phyloP scores from a whole-genome alignment of 1,284 basidiomycete genomes.

The Retiboletus flavoniger region DNA sequence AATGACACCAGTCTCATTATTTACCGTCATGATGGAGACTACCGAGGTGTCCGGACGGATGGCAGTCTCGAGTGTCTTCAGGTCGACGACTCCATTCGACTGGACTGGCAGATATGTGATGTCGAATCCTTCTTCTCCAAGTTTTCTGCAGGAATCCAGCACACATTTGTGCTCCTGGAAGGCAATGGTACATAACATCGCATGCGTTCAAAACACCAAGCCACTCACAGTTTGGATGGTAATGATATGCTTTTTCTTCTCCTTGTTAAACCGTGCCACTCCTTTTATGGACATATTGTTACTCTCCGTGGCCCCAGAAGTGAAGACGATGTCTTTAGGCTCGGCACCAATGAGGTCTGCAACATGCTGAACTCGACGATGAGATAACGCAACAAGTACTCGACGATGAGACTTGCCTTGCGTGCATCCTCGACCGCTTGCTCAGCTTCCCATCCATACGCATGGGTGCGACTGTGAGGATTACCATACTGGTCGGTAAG shows the following conservation, averaged over 20 bases:
- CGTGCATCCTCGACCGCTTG: constrained; percentile 90
- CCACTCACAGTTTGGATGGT: constrained; percentile 82
- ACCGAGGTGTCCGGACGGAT: constrained; percentile 87
- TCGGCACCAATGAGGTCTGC: constrained; percentile 94
- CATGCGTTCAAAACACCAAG: neutral
- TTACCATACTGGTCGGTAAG: constrained; percentile 97
- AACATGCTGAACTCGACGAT: constrained; percentile 57
- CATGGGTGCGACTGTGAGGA: constrained; percentile 96
- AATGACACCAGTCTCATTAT: constrained; percentile 99
- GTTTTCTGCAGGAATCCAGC: constrained; percentile 93
- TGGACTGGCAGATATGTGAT: constrained; percentile 96
- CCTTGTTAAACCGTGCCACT: constrained; percentile 90
- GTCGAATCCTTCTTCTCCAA: constrained; percentile 96
- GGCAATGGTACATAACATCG: constrained; percentile 1
- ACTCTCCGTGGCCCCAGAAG: constrained; percentile 96
- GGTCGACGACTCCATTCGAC: constrained; percentile 79
- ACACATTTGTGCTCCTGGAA: constrained; percentile 98
- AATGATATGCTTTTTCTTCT: constrained; percentile 88
- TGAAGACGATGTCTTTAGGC: constrained; percentile 95
- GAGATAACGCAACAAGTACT: constrained; percentile 16
- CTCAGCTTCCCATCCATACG: constrained; percentile 99
- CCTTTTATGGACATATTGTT: constrained; percentile 99
- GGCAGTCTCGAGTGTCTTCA: constrained; percentile 75
- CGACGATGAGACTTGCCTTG: constrained; percentile 48
- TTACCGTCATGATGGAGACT: constrained; percentile 97